These are phyloP conservation scores for Cinnamomum chago DNA, from an alignment of 164 flowering plant species.

Conservation along the genomic window DNA sequence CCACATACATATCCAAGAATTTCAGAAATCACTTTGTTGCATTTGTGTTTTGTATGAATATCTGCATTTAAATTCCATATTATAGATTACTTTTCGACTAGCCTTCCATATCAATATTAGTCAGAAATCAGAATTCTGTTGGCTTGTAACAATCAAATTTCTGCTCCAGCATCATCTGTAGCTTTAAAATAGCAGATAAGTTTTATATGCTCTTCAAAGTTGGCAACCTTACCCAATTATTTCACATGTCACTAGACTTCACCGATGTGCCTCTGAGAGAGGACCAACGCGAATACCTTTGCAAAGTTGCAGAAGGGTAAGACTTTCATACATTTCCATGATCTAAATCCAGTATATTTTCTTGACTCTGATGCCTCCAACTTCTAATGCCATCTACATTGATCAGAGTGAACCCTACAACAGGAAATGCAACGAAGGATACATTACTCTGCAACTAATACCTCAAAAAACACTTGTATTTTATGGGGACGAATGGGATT, in stretches of 20 bases:
- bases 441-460: conserved; percentile 69
- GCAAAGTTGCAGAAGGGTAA: conserved; percentile 94
- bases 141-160: no score
- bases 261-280: conserved; percentile 94
- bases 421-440: conserved; percentile 87
- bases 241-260: conserved; percentile 48
- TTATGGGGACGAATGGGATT: neutral
- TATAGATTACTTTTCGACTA: neutral
- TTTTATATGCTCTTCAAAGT: neutral
- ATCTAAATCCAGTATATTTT: neutral
- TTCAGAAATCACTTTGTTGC: no score
- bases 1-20: neutral
- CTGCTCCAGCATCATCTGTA: no score
- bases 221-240: conserved; percentile 3
- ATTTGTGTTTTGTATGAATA: no score
- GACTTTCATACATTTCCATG: conserved; percentile 6
- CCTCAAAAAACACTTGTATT: neutral
- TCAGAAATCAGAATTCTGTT: no score
- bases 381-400: neutral
- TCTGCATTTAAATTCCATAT: neutral
- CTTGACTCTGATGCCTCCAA: neutral
- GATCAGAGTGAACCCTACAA: conserved; percentile 70
- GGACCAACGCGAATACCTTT: conserved; percentile 82
- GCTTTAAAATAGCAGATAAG: neutral
- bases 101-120: no score